Percentiles rank a stretch among this genome's conserved stretches.
phyloP scores from a whole-genome alignment of 148 eudicot species.

The Arbutus unedo region DNA sequence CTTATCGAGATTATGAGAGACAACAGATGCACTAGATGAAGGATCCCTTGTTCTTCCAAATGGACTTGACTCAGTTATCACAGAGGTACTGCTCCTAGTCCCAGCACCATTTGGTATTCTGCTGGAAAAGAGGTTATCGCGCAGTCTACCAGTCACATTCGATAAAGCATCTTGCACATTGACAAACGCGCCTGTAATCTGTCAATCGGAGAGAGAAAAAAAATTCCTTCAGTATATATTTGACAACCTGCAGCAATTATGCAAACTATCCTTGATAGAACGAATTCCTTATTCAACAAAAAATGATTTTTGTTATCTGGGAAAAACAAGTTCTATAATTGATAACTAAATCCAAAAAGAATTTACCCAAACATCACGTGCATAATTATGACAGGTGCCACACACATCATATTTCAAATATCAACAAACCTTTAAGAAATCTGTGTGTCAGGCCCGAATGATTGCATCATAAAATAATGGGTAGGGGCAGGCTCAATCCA shows the following conservation, averaged over 20 bases:
- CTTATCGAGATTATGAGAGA: conserved; percentile 29
- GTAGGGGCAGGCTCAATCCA: neutral
- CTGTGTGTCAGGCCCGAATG: neutral
- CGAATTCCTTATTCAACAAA: neutral
- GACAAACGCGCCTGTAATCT: conserved; percentile 73
- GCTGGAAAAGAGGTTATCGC: conserved; percentile 39
- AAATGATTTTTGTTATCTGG: neutral
- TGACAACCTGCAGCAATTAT: conserved; percentile 1
- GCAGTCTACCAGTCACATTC: conserved; percentile 62
- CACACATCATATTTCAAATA: neutral
- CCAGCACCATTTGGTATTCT: conserved; percentile 30
- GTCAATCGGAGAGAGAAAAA: conserved; percentile 11
- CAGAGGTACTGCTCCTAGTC: conserved; percentile 28
- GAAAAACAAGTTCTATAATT: neutral
- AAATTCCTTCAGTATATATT: neutral
- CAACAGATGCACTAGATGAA: conserved; percentile 23
- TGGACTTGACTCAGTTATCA: conserved; percentile 18
- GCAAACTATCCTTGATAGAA: neutral
- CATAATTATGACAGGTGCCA: neutral
- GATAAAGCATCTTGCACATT: conserved; percentile 73
- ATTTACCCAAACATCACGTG: neutral
- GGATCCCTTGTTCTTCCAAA: conserved; percentile 34
- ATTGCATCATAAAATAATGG: neutral
- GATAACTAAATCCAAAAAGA: neutral
- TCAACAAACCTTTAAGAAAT: neutral